Evolutionary conservation across 768 basidiomycete species (phyloP), one percentile per base, ranked within the genome.

Genomic region (Mycena galericulata): DNA sequence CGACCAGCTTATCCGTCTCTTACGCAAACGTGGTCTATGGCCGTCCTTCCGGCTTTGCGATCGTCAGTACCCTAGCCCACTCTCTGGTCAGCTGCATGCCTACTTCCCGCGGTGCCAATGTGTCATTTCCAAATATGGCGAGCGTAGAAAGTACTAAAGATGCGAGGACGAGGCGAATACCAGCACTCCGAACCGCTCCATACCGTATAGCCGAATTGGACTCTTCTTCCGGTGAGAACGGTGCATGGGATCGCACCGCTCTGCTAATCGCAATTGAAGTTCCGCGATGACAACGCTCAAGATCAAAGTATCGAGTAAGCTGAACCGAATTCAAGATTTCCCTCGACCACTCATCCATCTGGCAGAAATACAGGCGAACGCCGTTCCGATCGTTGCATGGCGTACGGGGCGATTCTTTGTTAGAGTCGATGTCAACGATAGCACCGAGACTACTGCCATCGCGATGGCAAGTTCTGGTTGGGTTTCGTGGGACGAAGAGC

Each of bases 281-380:
- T 34, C 17, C 38, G 11, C 24, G 54, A 8, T 22, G 8, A 53
- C 17, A 17, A 51, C 24, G 11, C 29, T 58, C n/a, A 66, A 54
- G 50, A 41, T 66, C 56, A 50, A 40, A 20, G 15, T 66, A 20
- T 59, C 49, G 5, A 46, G 65, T 53, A 60, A 10, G 57, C 41
- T 6, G 14, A 17, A 24, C 22, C 17, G 14, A 17, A 20, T 32
- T 40, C 46, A 3, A 24, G 15, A 4, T 10, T 24, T 22, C 10
- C 27, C 20, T 32, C 6, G 9, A 22, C 46, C 49, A 10, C 55
- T 63, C 12, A 58, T 30, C 15, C 18, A 18, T 24, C 32, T 54
- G 20, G 10, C 40, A 67, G 66, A 60, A 36, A 61, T 67, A 1
- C 36, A 49, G 2, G 58, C 22, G 9, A 46, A 62, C 8, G 2